A percentile compares a stretch with the other conserved stretches of the same genome.
Conservation (phyloP, 495 filamentous ascomycete species). For the Geoglossum glabrum region DNA sequence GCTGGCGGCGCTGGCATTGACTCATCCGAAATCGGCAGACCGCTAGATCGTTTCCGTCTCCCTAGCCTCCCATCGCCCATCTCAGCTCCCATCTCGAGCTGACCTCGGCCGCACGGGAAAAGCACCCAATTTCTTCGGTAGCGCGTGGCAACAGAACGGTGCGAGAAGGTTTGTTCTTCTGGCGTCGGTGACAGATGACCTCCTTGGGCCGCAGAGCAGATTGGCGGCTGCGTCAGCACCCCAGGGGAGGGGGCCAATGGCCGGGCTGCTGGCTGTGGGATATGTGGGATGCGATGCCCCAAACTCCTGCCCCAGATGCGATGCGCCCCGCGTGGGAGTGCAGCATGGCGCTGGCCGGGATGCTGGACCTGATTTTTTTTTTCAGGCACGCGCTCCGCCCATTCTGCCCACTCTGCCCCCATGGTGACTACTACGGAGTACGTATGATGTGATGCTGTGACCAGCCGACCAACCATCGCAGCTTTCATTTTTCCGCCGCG, state of each 20-base stretch:
- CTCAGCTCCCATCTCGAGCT: not conserved
- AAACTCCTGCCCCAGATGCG: not conserved
- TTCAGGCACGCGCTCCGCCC: not conserved
- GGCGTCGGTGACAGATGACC: not conserved
- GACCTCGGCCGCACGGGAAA: not conserved
- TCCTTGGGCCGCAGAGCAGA: not conserved
- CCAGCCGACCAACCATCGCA: too few relatives aligned
- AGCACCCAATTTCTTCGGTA: not conserved
- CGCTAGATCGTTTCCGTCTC: not conserved
- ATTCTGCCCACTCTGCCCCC: too few relatives aligned
- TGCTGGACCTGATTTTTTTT: not conserved
- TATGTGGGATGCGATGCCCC: too few relatives aligned
- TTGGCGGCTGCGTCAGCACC: not conserved
- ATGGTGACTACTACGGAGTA: not conserved
- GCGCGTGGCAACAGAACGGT: not conserved
- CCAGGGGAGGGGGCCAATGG: not conserved
- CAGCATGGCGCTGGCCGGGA: not conserved
- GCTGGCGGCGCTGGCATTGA: not conserved
- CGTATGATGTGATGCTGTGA: not conserved
- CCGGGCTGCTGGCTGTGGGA: not conserved
- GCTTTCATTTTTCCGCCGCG: not conserved
- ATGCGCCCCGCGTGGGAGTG: not conserved
- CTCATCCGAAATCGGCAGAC: slow-evolving; percentile 5
- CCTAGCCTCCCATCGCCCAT: not conserved
- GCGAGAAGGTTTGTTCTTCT: not conserved